Evolutionary conservation across 345 rosid species (phyloP).

Genomic region (Aquilaria yunnanensis): DNA sequence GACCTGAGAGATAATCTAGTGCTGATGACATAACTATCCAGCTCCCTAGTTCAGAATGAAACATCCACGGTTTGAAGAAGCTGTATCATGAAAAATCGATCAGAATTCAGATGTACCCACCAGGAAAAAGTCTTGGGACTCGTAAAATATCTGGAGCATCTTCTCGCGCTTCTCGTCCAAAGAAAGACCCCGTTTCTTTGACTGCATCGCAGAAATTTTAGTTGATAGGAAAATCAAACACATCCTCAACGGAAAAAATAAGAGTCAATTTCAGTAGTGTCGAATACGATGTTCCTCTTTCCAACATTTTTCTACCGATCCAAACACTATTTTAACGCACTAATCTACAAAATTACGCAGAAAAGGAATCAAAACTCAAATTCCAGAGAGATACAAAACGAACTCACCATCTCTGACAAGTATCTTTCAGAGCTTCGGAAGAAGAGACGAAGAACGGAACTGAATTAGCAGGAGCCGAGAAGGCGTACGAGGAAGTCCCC

Average conservation of each 20-base stretch:
- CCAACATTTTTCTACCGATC: not conserved
- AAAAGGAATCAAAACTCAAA: not conserved
- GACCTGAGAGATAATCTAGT: no score
- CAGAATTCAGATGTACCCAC: slow-evolving; percentile 36
- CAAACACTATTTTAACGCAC: not conserved
- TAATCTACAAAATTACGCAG: not conserved
- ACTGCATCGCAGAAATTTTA: slow-evolving; percentile 34
- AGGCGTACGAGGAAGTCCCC: slow-evolving; percentile 1
- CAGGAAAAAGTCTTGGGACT: slow-evolving; percentile 76
- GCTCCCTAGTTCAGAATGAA: no score
- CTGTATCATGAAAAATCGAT: not conserved
- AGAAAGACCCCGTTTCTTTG: slow-evolving; percentile 95
- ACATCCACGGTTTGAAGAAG: no score
- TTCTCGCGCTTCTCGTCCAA: slow-evolving; percentile 91
- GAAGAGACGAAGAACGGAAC: not conserved
- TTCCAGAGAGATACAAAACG: not conserved
- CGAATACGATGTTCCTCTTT: not conserved
- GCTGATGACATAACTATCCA: no score
- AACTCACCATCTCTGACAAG: slow-evolving; percentile 7
- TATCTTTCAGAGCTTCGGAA: not conserved
- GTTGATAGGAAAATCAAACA: not conserved
- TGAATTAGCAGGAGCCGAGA: not conserved
- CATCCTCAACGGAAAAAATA: not conserved
- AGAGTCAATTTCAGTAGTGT: not conserved
- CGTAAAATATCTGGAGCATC: slow-evolving; percentile 86